Conservation (phyloP, 176 grass and related monocot genomes). For the Urochloa ruziziensis region DNA sequence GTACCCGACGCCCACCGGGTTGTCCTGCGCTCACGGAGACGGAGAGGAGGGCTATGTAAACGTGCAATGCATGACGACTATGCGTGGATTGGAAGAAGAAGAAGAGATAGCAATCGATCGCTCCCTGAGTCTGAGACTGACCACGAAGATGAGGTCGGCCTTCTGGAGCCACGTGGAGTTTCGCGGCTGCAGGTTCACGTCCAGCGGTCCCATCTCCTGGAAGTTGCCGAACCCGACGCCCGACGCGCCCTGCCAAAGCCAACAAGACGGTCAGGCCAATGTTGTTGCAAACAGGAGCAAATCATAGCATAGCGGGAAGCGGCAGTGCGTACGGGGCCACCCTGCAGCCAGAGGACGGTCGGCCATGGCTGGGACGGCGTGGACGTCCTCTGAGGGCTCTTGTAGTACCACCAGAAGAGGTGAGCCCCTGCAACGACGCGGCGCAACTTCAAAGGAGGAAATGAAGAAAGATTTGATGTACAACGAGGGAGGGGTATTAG, state of each 20-base stretch:
- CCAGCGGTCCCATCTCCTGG: conserved; percentile 65
- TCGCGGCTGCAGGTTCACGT: conserved; percentile 51
- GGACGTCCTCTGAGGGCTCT: conserved; percentile 48
- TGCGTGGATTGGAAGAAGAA: too few species aligned
- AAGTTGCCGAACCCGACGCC: conserved; percentile 71
- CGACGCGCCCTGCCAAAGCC: conserved; percentile 36
- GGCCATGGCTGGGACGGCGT: conserved; percentile 53
- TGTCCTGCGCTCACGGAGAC: conserved; percentile 85
- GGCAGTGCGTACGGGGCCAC: conserved; percentile 53
- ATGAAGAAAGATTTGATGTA: too few species aligned
- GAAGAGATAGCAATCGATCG: too few species aligned
- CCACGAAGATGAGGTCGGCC: conserved; percentile 84
- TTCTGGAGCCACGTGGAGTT: conserved; percentile 74
- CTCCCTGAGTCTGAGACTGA: background rate
- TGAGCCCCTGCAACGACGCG: conserved; percentile 49
- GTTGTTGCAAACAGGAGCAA: too few species aligned
- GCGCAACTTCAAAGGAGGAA: too few species aligned
- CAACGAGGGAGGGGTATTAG: background rate
- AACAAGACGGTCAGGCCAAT: too few species aligned
- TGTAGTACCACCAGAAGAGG: conserved; percentile 91
- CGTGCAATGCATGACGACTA: too few species aligned
- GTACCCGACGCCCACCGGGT: conserved; percentile 79
- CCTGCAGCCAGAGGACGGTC: conserved; percentile 81
- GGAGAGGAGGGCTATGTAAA: too few species aligned
- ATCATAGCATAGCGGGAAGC: too few species aligned